Percentiles rank a stretch among this genome's conserved stretches.
phyloP scores from a whole-genome alignment of 495 filamentous ascomycete species.

The Aspergillus baeticus region DNA sequence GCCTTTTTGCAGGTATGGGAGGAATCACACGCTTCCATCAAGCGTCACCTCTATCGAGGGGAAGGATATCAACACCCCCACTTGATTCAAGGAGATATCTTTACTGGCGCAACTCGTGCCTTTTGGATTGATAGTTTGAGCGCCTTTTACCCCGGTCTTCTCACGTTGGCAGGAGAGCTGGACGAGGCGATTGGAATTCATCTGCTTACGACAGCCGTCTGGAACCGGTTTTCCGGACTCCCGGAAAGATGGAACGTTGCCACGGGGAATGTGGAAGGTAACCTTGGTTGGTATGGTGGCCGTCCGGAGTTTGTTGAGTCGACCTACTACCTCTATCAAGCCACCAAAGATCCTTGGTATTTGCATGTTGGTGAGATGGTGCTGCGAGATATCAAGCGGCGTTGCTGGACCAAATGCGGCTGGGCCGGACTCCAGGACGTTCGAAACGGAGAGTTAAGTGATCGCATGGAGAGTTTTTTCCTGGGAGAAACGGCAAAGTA shows the following conservation, averaged over 20 bases:
- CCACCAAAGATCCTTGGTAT: constrained; percentile 96
- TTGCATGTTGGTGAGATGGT: constrained; percentile 95
- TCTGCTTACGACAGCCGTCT: constrained; percentile 85
- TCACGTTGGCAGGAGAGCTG: constrained; percentile 80
- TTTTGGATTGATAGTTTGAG: constrained; percentile 96
- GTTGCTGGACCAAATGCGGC: constrained; percentile 92
- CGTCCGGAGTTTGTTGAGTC: constrained; percentile 96
- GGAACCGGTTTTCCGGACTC: constrained; percentile 88
- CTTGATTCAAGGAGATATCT: constrained; percentile 84
- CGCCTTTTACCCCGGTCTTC: constrained; percentile 91
- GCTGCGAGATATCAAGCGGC: constrained; percentile 78
- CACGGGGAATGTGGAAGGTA: constrained; percentile 80
- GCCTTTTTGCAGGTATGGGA: constrained; percentile 84
- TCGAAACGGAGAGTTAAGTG: constrained; percentile 79
- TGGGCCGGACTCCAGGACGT: constrained; percentile 97
- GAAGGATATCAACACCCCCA: constrained; percentile 78
- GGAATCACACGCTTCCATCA: constrained; percentile 79
- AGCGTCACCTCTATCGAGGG: constrained; percentile 73
- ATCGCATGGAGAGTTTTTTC: constrained; percentile 99
- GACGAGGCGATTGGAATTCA: constrained; percentile 90
- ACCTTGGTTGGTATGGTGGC: constrained; percentile 91
- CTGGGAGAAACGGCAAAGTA: constrained; percentile 96
- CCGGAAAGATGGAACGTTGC: constrained; percentile 91
- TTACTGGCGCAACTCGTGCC: constrained; percentile 75
- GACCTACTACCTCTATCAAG: constrained; percentile 87